These are phyloP conservation scores for Lentinula sp. DNA, from an alignment of 768 basidiomycete species.

Conservation along the genomic window DNA sequence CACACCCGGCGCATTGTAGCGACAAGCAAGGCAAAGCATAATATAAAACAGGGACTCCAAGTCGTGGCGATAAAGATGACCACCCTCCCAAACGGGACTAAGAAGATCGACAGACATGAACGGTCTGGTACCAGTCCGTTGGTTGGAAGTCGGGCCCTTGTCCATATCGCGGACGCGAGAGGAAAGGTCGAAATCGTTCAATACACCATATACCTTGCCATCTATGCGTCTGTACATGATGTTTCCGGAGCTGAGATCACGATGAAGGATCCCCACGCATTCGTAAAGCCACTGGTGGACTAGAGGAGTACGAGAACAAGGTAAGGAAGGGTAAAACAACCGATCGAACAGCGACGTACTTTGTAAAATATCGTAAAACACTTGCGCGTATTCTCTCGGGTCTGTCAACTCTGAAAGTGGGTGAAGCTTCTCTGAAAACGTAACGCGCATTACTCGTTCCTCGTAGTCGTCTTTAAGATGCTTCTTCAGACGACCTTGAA, in stretches of 20 bases:
- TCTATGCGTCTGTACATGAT: slow-evolving; percentile 11
- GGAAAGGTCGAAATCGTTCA: slow-evolving; percentile 11
- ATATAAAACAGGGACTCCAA: slow-evolving; percentile 6
- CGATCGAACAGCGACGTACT: too few species aligned
- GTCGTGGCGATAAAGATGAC: slow-evolving; percentile 6
- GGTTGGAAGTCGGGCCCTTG: neutral
- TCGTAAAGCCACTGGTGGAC: slow-evolving; percentile 7
- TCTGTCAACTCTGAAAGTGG: neutral
- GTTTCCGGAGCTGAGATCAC: slow-evolving; percentile 11
- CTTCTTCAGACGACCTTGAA: neutral
- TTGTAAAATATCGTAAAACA: neutral
- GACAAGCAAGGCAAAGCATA: neutral
- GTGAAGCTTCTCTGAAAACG: neutral
- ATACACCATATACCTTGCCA: slow-evolving; percentile 8
- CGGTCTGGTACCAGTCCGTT: slow-evolving; percentile 3
- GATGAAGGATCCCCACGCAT: slow-evolving; percentile 8
- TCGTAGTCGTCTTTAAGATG: neutral
- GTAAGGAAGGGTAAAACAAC: too few species aligned
- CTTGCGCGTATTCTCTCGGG: neutral
- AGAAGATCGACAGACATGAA: slow-evolving; percentile 1
- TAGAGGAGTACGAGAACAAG: too few species aligned
- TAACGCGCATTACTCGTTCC: neutral
- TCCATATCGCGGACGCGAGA: neutral
- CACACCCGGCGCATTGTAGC: neutral
- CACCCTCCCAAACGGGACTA: neutral